Percentiles rank a stretch among this genome's conserved stretches.
Conservation (phyloP, 768 basidiomycete species). For the Coprinopsis sp. region DNA sequence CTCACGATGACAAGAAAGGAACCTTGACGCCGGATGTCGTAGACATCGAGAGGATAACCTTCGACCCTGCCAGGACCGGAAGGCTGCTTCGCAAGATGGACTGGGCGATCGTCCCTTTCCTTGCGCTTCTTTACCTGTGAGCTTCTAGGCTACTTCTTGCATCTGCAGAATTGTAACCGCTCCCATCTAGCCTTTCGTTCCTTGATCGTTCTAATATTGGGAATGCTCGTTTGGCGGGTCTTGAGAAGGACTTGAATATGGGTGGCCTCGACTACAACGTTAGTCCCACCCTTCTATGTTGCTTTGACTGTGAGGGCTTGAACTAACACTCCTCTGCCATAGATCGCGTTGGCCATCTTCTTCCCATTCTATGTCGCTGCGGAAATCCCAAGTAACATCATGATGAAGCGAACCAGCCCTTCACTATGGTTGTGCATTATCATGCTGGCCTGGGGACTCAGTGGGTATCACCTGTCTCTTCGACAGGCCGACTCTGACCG, state of each 20-base stretch:
- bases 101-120: conserved; percentile 27
- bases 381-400: conserved; percentile 29
- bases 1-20: not conserved
- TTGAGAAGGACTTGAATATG: conserved; percentile 24
- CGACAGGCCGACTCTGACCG: not conserved
- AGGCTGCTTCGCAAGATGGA: conserved; percentile 28
- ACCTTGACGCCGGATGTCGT: conserved; percentile 1
- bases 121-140: conserved; percentile 27
- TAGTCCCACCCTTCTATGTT: not conserved
- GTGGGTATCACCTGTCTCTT: conserved; percentile 14
- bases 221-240: conserved; percentile 26
- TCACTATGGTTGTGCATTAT: conserved; percentile 29
- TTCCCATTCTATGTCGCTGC: conserved; percentile 29
- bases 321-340: not conserved
- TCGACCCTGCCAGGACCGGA: conserved; percentile 3
- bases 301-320: not conserved
- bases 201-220: conserved; percentile 29
- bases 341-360: conserved; percentile 28
- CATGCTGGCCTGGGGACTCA: conserved; percentile 29
- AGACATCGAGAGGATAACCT: conserved; percentile 2
- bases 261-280: conserved; percentile 26
- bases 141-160: conserved; percentile 4
- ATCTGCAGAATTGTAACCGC: not conserved
- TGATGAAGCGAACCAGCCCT: conserved; percentile 31
- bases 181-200: conserved; percentile 24